Evolutionary conservation across 495 filamentous ascomycete genomes (phyloP).

Genomic region (Xylaria palmicola): DNA sequence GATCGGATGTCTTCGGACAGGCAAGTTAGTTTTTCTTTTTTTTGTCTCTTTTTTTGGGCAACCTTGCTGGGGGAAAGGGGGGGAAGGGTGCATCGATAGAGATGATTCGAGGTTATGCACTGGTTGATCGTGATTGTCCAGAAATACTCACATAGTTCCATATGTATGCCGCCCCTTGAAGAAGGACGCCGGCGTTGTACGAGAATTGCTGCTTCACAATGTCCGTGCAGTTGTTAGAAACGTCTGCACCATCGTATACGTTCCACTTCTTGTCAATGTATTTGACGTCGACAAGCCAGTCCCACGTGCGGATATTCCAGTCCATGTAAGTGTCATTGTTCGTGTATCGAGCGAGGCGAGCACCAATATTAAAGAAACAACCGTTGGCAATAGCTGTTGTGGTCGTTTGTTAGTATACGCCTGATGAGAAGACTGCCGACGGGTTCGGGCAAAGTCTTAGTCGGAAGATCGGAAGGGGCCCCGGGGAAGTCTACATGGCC

Average conservation of each 20-base stretch:
- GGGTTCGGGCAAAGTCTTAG: neutral
- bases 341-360: conserved; percentile 75
- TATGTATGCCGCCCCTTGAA: conserved; percentile 76
- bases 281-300: conserved; percentile 65
- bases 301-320: conserved; percentile 69
- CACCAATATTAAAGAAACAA: conserved; percentile 81
- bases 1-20: conserved; percentile 15
- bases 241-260: conserved; percentile 74
- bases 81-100: neutral
- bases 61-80: neutral
- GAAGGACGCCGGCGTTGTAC: conserved; percentile 71
- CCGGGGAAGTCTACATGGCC: neutral
- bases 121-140: neutral
- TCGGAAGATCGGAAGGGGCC: neutral
- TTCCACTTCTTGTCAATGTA: conserved; percentile 64
- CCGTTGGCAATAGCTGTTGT: conserved; percentile 67
- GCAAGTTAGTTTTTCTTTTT: conserved; percentile 17
- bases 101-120: neutral
- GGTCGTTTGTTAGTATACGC: neutral
- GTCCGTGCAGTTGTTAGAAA: conserved; percentile 60
- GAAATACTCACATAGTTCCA: conserved; percentile 61
- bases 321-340: conserved; percentile 74
- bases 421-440: neutral
- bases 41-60: too few species aligned
- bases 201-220: conserved; percentile 67